Percentiles rank a stretch among this genome's conserved stretches.
phyloP scores from a whole-genome alignment of 2,329 filamentous ascomycete species.

The Sclerotinia subarctica region DNA sequence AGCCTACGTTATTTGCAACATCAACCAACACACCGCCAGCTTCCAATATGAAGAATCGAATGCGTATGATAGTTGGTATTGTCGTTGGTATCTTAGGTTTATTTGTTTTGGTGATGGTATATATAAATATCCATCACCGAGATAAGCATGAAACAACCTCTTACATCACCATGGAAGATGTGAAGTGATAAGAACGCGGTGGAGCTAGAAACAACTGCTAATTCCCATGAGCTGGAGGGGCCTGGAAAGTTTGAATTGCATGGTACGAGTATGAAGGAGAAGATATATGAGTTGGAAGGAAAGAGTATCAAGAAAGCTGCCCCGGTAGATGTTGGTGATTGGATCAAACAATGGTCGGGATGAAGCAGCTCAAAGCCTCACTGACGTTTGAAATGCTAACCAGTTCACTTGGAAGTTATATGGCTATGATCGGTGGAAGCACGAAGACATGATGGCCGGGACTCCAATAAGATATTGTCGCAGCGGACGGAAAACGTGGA shows the following conservation, averaged over 20 bases:
- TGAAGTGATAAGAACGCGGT: not conserved
- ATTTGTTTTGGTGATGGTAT: not conserved
- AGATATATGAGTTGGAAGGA: constrained; percentile 7
- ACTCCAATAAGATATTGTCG: not conserved
- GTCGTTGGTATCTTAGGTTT: not conserved
- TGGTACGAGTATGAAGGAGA: not conserved
- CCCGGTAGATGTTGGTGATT: not conserved
- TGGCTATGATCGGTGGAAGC: not conserved
- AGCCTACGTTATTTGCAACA: not conserved
- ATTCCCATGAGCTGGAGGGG: constrained; percentile 13
- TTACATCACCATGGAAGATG: not conserved
- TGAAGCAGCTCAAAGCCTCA: not conserved
- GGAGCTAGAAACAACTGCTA: constrained; percentile 8
- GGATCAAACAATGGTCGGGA: not conserved
- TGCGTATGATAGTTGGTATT: constrained; percentile 8
- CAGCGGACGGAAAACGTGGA: not conserved
- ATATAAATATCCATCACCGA: not conserved
- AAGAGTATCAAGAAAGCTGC: not conserved
- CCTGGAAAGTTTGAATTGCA: constrained; percentile 15
- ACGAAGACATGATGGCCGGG: not conserved
- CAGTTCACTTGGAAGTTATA: not conserved
- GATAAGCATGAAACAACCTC: not conserved
- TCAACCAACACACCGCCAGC: not conserved
- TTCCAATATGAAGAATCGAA: not conserved
- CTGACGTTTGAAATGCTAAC: not conserved